These are phyloP conservation scores for Sequoia sempervirens DNA, from an alignment of 75 land plant genomes.

Conservation along the genomic window DNA sequence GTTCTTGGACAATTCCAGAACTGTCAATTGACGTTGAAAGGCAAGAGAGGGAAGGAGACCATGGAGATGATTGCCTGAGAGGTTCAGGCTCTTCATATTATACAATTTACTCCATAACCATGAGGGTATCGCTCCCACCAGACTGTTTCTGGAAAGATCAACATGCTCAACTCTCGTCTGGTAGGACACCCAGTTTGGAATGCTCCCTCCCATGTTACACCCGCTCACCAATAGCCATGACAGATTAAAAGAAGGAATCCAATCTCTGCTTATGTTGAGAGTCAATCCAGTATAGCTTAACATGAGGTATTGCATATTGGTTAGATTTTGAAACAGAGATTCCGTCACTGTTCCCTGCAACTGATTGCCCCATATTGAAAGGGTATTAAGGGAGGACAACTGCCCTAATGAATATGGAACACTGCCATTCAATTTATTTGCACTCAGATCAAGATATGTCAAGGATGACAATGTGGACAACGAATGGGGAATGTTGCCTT, in stretches of 20 bases:
- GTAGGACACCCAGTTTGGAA: neutral
- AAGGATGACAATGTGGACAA: neutral
- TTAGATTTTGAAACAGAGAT: neutral
- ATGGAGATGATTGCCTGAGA: neutral
- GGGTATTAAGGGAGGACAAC: constrained; percentile 15
- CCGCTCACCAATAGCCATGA: neutral
- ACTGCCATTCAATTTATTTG: constrained; percentile 24
- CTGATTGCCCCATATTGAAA: neutral
- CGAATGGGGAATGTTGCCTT: constrained; percentile 14
- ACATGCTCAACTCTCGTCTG: neutral
- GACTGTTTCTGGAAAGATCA: neutral
- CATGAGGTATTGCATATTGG: neutral
- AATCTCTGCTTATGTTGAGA: neutral
- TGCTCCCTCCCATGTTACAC: neutral
- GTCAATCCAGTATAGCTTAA: neutral
- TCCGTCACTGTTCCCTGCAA: neutral
- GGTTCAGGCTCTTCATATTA: neutral
- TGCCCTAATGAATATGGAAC: constrained; percentile 24
- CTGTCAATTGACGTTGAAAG: neutral
- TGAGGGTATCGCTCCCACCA: neutral
- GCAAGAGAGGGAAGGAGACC: neutral
- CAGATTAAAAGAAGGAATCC: neutral
- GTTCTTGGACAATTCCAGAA: constrained; percentile 48
- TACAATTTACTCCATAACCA: neutral
- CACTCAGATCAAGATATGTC: constrained; percentile 21